Base-by-base conservation (phyloP, 2,329 filamentous ascomycete genomes). In the Fusarium sp. region DNA sequence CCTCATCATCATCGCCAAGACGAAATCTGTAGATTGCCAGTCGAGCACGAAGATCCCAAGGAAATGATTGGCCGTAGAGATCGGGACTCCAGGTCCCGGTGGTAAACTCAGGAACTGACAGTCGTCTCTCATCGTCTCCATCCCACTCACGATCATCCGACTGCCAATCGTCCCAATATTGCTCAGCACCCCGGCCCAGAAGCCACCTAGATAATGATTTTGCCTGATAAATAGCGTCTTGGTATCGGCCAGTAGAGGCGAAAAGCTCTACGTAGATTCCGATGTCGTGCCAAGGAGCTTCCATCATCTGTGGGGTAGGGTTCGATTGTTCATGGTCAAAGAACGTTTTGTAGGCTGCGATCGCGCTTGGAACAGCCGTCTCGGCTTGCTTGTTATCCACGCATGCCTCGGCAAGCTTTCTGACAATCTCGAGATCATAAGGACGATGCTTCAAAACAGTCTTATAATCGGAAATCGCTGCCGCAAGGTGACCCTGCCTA, bases 81-180 rank as follows among this genome's bases (percentile, higher is more conserved):
- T 86, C 83, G 5, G 81, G 75, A 1, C 86, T 83, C 76, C 89
- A 89, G 46, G 80, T 80, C 4, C 82, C 85, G 6, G 86, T 82
- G 9, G 85, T 80, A 77, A 92, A 97, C 2, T 87, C 87, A 3
- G 87, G 79, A 6, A 93, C 86, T 61, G 86, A 80, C 2, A 83
- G 78, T 61, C 95, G 90, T 65, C 96, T 91, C 18, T 87, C 84
- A 75, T 94, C 89, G 46, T 91, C 87, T 6, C 88, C 81, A 78
- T 99, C 96, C 89, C 94, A 99, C 81, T 99, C 96, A 60, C 94
- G 88, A 78, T 97, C 94, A 77, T 98, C 94, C 6, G 88, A 84
- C 31, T 87, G 83, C 69, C 87, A 85, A 9, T 86, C 78, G 62
- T 97, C 92, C 96, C 96, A 99, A 75, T 90, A 94, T 1, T 76